A percentile compares a stretch with the other conserved stretches of the same genome.
phyloP scores from a whole-genome alignment of 2,329 filamentous ascomycete genomes.

The Ramichloridium luteum region DNA sequence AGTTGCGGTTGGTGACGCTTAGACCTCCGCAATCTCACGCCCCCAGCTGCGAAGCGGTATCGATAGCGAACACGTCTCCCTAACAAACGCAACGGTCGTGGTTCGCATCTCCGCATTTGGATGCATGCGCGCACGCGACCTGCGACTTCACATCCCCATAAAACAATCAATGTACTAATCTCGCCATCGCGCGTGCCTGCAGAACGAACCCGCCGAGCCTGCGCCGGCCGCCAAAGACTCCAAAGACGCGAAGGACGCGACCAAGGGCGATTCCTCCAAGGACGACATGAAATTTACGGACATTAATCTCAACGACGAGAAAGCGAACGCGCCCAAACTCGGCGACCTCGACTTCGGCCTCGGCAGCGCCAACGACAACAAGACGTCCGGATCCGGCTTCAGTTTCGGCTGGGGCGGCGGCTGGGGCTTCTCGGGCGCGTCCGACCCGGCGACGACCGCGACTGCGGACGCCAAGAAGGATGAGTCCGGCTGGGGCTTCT shows the following conservation, averaged over 20 bases:
- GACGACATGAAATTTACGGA: slow-evolving; percentile 34
- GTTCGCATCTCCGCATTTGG: slow-evolving; percentile 3
- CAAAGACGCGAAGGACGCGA: too few relatives aligned
- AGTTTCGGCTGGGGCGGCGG: slow-evolving; percentile 25
- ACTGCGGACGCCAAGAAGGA: slow-evolving; percentile 16
- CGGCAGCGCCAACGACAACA: slow-evolving; percentile 15
- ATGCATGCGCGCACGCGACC: not conserved
- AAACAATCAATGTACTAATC: too few relatives aligned
- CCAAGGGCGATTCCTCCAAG: slow-evolving; percentile 16
- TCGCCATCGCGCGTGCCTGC: slow-evolving; percentile 2
- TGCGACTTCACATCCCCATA: too few relatives aligned
- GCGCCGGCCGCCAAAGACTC: slow-evolving; percentile 5
- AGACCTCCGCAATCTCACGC: slow-evolving; percentile 23
- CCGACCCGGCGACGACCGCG: slow-evolving; percentile 7
- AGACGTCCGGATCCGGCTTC: slow-evolving; percentile 19
- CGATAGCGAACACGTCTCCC: slow-evolving; percentile 15
- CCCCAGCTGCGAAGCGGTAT: slow-evolving; percentile 11
- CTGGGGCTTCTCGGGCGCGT: slow-evolving; percentile 19
- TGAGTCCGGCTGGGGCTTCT: slow-evolving; percentile 17
- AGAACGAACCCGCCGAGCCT: slow-evolving; percentile 18
- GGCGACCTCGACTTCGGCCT: slow-evolving; percentile 33
- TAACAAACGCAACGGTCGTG: slow-evolving; percentile 8
- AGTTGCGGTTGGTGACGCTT: slow-evolving; percentile 9
- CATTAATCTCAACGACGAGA: slow-evolving; percentile 34
- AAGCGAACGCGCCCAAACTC: slow-evolving; percentile 31